Percentiles rank a stretch among this genome's conserved stretches.
These are phyloP conservation scores for Globisporangium megalacanthum DNA, from an alignment of 352 stramenopile genomes.

Conservation along the genomic window DNA sequence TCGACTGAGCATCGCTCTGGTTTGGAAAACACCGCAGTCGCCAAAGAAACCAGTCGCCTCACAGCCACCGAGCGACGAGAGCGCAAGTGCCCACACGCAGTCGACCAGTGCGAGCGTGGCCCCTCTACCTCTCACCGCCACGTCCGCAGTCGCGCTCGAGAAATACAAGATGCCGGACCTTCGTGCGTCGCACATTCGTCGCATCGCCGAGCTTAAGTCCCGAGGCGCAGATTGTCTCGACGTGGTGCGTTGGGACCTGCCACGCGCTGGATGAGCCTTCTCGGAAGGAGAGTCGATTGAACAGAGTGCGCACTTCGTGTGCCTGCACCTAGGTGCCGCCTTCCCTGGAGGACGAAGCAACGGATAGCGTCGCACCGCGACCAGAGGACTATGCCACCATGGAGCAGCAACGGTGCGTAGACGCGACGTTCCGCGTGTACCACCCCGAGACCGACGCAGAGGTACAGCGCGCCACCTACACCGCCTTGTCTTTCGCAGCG, in stretches of 20 bases:
- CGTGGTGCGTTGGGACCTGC: slow-evolving; percentile 10
- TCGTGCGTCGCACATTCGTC: slow-evolving; percentile 57
- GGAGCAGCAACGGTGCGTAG: slow-evolving; percentile 23
- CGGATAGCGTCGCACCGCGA: slow-evolving; percentile 4
- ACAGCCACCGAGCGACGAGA: slow-evolving; percentile 12
- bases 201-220: slow-evolving; percentile 50
- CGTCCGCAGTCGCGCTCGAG: slow-evolving; percentile 18
- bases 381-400: slow-evolving; percentile 15
- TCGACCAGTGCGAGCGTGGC: neutral
- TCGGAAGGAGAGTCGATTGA: neutral
- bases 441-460: slow-evolving; percentile 59
- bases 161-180: slow-evolving; percentile 61
- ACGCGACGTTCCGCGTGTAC: slow-evolving; percentile 55
- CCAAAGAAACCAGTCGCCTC: slow-evolving; percentile 26
- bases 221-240: slow-evolving; percentile 28
- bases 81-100: slow-evolving; percentile 18
- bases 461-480: slow-evolving; percentile 15
- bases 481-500: slow-evolving; percentile 1
- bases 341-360: neutral
- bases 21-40: slow-evolving; percentile 18
- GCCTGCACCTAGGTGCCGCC: slow-evolving; percentile 4
- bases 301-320: neutral
- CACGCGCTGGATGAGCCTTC: too few species aligned
- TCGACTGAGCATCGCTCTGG: neutral
- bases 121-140: neutral